phyloP scores from a whole-genome alignment of 805 yeast species.

The Lipomyces lipofer region DNA sequence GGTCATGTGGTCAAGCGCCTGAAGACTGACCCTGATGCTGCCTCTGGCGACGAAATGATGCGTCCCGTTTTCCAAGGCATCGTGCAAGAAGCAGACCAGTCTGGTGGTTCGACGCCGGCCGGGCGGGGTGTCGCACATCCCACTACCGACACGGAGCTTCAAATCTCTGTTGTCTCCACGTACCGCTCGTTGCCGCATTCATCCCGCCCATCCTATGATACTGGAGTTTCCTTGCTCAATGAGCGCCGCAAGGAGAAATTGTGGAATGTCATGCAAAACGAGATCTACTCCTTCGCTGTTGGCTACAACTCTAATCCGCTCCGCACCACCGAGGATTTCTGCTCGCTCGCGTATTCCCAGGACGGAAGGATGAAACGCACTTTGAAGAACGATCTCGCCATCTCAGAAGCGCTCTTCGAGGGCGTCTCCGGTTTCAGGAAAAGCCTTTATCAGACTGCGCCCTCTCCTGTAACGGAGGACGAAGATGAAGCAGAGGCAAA shows the following conservation, averaged over 20 bases:
- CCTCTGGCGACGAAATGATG: slow-evolving; percentile 10
- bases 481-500: slow-evolving; percentile 11
- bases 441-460: slow-evolving; percentile 18
- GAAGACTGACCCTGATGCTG: slow-evolving; percentile 9
- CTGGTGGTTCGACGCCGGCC: slow-evolving; percentile 2
- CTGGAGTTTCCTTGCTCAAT: slow-evolving; percentile 18
- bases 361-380: slow-evolving; percentile 32
- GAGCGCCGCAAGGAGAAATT: slow-evolving; percentile 27
- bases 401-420: slow-evolving; percentile 27
- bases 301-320: slow-evolving; percentile 22
- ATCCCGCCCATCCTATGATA: slow-evolving; percentile 19
- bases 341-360: slow-evolving; percentile 28
- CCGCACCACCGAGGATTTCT: slow-evolving; percentile 27
- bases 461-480: slow-evolving; percentile 8
- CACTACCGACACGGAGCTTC: slow-evolving; percentile 17
- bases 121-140: slow-evolving; percentile 14
- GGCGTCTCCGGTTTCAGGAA: slow-evolving; percentile 24
- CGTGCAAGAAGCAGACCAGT: background rate
- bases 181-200: slow-evolving; percentile 21
- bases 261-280: slow-evolving; percentile 27
- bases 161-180: slow-evolving; percentile 14
- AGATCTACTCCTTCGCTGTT: slow-evolving; percentile 23
- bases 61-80: slow-evolving; percentile 7
- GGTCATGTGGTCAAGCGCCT: slow-evolving; percentile 8
- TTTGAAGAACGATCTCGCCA: slow-evolving; percentile 28